These are phyloP conservation scores for Pleoardoris graminearum DNA, from an alignment of 2,329 filamentous ascomycete species.

Conservation along the genomic window DNA sequence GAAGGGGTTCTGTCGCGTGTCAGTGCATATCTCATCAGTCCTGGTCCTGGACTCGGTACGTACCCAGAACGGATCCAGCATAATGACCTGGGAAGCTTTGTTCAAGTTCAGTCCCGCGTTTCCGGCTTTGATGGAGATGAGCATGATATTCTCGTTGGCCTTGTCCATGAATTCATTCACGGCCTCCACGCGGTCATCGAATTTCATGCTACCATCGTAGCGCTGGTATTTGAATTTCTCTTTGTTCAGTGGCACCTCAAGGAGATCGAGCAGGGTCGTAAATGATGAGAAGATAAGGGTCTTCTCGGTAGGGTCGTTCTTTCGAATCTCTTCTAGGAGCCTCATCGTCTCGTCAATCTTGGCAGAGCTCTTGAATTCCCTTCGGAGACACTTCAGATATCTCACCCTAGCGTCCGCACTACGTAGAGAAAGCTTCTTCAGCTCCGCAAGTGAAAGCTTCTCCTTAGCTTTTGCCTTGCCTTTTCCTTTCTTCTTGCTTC, in stretches of 20 bases:
- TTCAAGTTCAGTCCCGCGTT: conserved; percentile 87
- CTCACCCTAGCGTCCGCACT: conserved; percentile 67
- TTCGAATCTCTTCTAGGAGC: conserved; percentile 59
- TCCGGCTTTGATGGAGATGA: conserved; percentile 78
- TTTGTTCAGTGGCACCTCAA: conserved; percentile 71
- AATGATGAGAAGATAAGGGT: conserved; percentile 83
- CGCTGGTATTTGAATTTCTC: conserved; percentile 64
- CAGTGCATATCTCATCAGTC: not conserved
- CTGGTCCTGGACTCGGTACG: not conserved
- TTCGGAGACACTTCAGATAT: conserved; percentile 70
- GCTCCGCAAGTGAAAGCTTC: conserved; percentile 59
- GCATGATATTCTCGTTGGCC: conserved; percentile 66
- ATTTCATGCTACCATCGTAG: conserved; percentile 77
- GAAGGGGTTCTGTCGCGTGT: conserved; percentile 68
- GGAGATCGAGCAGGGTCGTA: conserved; percentile 75
- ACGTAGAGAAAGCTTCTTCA: conserved; percentile 68
- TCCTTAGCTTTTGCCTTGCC: conserved; percentile 53
- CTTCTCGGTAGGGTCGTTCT: conserved; percentile 65
- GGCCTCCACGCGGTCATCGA: conserved; percentile 66
- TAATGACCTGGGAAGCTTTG: conserved; percentile 80
- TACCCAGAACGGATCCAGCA: conserved; percentile 82
- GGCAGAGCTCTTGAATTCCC: conserved; percentile 72
- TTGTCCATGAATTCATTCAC: conserved; percentile 69
- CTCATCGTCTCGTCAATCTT: conserved; percentile 73
- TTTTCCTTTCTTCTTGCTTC: conserved; percentile 22